Base-by-base conservation (phyloP, 148 eudicot species). In the Persicaria maculosa region DNA sequence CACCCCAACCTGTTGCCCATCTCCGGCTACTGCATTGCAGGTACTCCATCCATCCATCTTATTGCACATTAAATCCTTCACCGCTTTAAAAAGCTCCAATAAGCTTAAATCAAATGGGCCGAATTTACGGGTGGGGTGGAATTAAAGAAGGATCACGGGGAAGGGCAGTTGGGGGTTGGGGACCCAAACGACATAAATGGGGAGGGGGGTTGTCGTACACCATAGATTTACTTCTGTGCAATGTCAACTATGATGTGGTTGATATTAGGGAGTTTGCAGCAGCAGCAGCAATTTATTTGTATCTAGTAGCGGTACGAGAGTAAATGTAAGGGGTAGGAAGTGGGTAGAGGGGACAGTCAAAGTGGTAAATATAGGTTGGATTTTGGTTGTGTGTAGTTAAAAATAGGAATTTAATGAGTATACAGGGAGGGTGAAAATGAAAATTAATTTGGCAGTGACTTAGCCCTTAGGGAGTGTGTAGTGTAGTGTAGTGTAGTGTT, bases 1-100 rank as follows among this genome's bases (percentile, higher is more conserved):
- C 99, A 95, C 67, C 94, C 97, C 2, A 95, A 95, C 36, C 65
- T 95, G 83, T 82, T 95, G 85, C 89, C 97, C 20, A 84, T 95
- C 58, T 84, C 85, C 76, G 99, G 99, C 7, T 95, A 89, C 83
- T 92, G 99, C 86, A 90, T 95, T 82, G 97, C 99, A 84, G 99
- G 99, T 95, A 64, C 25, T 22, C 25, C 25, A 22, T 22, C 25
- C 25, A 22, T 22, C 25, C 25, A 22, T 22, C 25, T 22, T 22
- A 22, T 22, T 22, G 25, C 25, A 22, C 25, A 22, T 22, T 22
- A 22, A 22, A 22, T 22, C 25, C 25, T 22, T 22, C 25, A 22
- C 25, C 25, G 25, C 25, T 22, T 22, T 22, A 1, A 22, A 22
- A 22, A 22, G 0, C 25, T 0, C 25, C 25, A 22, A 22, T 22